Base-by-base conservation (phyloP, 495 filamentous ascomycete species). In the Penicillium atrosanguineum region DNA sequence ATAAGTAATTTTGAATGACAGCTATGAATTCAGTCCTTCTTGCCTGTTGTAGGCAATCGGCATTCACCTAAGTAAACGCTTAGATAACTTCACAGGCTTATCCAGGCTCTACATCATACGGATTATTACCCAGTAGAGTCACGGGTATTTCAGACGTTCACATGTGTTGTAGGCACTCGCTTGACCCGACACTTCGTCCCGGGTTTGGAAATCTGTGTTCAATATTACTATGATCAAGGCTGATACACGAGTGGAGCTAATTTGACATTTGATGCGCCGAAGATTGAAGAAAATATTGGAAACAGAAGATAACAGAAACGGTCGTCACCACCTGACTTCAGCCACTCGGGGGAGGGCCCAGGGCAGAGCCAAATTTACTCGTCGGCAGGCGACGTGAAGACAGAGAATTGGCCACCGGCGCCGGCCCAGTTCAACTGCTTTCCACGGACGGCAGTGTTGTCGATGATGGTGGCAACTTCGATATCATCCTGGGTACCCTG, bases 321-420 rank as follows among this genome's bases (percentile, higher is more conserved):
- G 11, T 34, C 8, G 11, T 12, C 11, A 34, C 8, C 31, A 34
- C 31, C 31, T 14, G 11, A 14, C 9, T 34, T 34, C 12, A 34
- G 31, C 3, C 3, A 34, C 11, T 11, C 36, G 25, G 12, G 9
- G 9, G n/a, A 20, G 42, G 16, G 23, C 23, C 8, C 29, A 23
- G 21, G 1, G 25, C 15, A 18, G 7, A 34, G 2, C 20, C 15
- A 26, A 8, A 34, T 62, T 62, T 42, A 66, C 41, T 52, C 15
- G 23, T 26, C 56, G 12, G 55, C 64, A 34, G 68, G 60, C 31
- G 66, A 69, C 0, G 72, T 74, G 26, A 78, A 72, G 0, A 81
- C 71, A 3, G 81, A 82, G 61, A 79, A 87, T 53, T 87, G 83
- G 7, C 84, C 84, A 42, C 85, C 85, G 20, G 79, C 76, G 43